A percentile compares a stretch with the other conserved stretches of the same genome.
These are phyloP conservation scores for Cadophora malorum DNA, from an alignment of 2,329 filamentous ascomycete genomes.

Conservation along the genomic window DNA sequence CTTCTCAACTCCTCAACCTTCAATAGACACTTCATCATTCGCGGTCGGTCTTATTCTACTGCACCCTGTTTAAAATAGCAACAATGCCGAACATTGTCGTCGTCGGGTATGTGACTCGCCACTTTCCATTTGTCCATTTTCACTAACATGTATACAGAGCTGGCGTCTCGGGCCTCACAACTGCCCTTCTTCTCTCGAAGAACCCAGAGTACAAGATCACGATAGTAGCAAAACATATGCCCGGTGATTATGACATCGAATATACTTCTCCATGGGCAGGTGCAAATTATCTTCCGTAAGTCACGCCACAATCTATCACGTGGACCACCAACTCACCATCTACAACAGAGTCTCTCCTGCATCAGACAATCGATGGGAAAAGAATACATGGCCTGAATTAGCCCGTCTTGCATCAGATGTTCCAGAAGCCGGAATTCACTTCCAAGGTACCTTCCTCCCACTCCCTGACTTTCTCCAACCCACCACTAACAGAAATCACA, in stretches of 20 bases:
- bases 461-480: background rate
- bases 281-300: slow-evolving; percentile 78
- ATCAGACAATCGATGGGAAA: slow-evolving; percentile 60
- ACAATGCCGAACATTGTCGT: slow-evolving; percentile 48
- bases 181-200: slow-evolving; percentile 65
- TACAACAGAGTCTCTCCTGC: slow-evolving; percentile 33
- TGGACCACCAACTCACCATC: background rate
- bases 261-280: slow-evolving; percentile 92
- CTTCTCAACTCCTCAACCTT: background rate
- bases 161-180: slow-evolving; percentile 70
- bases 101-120: slow-evolving; percentile 44
- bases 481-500: slow-evolving; percentile 39
- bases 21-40: too few species aligned
- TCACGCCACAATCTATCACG: slow-evolving; percentile 32
- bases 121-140: background rate
- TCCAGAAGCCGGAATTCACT: slow-evolving; percentile 81
- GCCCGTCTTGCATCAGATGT: slow-evolving; percentile 65
- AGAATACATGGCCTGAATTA: slow-evolving; percentile 68
- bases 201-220: slow-evolving; percentile 66
- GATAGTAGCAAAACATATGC: slow-evolving; percentile 86
- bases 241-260: slow-evolving; percentile 89
- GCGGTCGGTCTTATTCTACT: too few species aligned
- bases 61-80: background rate
- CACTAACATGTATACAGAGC: slow-evolving; percentile 52
- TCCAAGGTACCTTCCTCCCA: slow-evolving; percentile 60